Evolutionary conservation across 257 asterid species (phyloP).

Genomic region (Nicotiana sylvestris): DNA sequence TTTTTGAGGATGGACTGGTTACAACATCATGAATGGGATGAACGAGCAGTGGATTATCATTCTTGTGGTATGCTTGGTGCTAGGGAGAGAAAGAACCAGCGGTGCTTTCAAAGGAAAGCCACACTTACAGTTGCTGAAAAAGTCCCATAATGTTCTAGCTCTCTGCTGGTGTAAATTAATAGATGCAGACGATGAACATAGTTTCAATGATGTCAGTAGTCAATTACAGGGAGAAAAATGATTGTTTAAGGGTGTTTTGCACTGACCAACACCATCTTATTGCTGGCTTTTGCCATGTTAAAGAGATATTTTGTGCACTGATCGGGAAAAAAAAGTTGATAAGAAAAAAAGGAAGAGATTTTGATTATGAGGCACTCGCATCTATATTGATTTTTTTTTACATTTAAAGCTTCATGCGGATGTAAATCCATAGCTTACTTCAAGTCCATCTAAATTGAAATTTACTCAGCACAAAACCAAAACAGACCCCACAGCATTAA

Average conservation of each 20-base stretch:
- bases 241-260: background rate
- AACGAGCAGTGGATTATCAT: background rate
- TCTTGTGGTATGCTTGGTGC: background rate
- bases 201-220: background rate
- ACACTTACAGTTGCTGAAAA: background rate
- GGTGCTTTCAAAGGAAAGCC: background rate
- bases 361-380: background rate
- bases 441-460: background rate
- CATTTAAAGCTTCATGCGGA: too few relatives aligned
- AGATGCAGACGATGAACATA: background rate
- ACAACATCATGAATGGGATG: background rate
- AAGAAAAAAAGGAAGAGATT: background rate
- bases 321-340: background rate
- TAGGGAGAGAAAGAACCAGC: background rate
- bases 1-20: background rate
- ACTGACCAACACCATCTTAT: background rate
- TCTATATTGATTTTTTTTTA: background rate
- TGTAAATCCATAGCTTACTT: too few relatives aligned
- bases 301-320: background rate
- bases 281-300: background rate
- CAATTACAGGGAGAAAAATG: background rate
- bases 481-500: background rate
- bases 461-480: background rate
- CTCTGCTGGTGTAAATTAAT: background rate
- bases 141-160: background rate